phyloP scores from a whole-genome alignment of 2,329 filamentous ascomycete species.

The Pseudogymnoascus sp. region DNA sequence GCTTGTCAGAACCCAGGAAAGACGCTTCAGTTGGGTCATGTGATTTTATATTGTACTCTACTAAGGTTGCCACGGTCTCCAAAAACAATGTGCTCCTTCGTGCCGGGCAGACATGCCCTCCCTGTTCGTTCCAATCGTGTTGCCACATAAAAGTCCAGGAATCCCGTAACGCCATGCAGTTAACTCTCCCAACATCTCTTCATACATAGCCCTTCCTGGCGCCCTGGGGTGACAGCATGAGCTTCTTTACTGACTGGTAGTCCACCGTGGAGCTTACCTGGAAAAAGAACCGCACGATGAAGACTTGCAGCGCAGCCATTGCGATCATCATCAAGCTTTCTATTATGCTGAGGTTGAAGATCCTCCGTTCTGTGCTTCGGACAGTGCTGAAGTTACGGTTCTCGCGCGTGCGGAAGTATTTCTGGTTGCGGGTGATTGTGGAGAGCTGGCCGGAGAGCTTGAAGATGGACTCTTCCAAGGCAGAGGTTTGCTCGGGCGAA shows the following conservation, averaged over 20 bases:
- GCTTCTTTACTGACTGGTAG: constrained; percentile 15
- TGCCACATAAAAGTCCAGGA: constrained; percentile 17
- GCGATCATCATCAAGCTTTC: constrained; percentile 85
- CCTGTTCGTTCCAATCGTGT: constrained; percentile 8
- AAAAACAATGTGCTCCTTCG: neutral
- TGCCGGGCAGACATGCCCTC: neutral
- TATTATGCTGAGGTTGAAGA: constrained; percentile 95
- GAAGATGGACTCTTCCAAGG: constrained; percentile 87
- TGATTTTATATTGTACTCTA: constrained; percentile 5
- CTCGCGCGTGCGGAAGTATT: constrained; percentile 98
- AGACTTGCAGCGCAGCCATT: constrained; percentile 95
- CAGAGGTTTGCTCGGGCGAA: constrained; percentile 77
- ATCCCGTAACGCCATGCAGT: constrained; percentile 15
- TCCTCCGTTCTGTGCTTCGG: constrained; percentile 86
- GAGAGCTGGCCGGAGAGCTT: constrained; percentile 89
- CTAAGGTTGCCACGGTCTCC: neutral
- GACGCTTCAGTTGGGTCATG: neutral
- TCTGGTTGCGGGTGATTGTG: constrained; percentile 92
- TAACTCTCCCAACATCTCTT: constrained; percentile 23
- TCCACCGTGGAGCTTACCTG: constrained; percentile 46
- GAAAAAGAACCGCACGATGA: constrained; percentile 98
- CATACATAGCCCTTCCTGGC: constrained; percentile 62
- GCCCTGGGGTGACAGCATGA: constrained; percentile 34
- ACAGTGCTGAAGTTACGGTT: constrained; percentile 99
- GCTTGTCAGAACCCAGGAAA: neutral